phyloP scores from a whole-genome alignment of 2,329 filamentous ascomycete genomes.

The Lojkania enalia region DNA sequence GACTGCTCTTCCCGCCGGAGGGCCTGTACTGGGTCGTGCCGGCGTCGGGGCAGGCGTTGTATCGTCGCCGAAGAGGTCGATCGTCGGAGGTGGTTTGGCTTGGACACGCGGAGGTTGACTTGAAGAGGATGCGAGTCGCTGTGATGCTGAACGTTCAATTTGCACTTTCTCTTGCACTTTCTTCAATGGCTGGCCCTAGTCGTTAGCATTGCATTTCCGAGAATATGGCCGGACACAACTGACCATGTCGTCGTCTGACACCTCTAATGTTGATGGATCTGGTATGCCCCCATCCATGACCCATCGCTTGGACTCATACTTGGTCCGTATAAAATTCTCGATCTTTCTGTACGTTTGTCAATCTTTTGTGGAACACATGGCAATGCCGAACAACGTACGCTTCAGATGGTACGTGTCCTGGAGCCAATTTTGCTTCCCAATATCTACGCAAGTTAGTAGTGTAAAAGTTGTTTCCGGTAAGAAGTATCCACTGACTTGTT shows the following conservation, averaged over 20 bases:
- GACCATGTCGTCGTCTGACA: conserved; percentile 77
- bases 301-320: conserved; percentile 98
- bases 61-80: conserved; percentile 83
- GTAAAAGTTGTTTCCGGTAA: not conserved
- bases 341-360: conserved; percentile 67
- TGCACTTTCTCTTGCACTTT: conserved; percentile 73
- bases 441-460: conserved; percentile 55
- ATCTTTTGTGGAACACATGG: not conserved
- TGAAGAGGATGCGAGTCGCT: conserved; percentile 49
- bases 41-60: conserved; percentile 62
- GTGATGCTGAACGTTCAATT: conserved; percentile 62
- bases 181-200: conserved; percentile 60
- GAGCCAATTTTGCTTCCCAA: conserved; percentile 93
- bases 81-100: conserved; percentile 49
- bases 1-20: conserved; percentile 58
- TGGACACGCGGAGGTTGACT: conserved; percentile 42
- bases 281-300: conserved; percentile 97
- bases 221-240: conserved; percentile 51
- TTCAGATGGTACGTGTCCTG: conserved; percentile 91
- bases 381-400: conserved; percentile 52
- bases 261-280: conserved; percentile 84
- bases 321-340: conserved; percentile 98
- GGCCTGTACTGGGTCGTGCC: conserved; percentile 73
- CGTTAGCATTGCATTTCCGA: not conserved
- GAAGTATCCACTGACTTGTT: conserved; percentile 69